phyloP scores from a whole-genome alignment of 805 yeast species.

The Nakazawaea laoshanensis region DNA sequence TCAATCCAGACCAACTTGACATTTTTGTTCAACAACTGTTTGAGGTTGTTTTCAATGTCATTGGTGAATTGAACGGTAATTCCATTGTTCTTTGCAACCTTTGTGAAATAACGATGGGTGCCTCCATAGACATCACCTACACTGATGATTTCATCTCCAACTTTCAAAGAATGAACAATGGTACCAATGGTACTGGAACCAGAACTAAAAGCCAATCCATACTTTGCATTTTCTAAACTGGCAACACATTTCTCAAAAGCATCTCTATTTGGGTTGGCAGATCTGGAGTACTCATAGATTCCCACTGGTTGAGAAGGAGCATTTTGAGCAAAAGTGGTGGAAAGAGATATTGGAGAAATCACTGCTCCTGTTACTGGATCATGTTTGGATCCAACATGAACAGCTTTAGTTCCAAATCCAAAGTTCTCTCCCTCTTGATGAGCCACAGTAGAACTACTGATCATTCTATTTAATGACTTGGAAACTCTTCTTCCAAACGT shows the following conservation, averaged over 20 bases:
- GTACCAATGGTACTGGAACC: constrained; percentile 83
- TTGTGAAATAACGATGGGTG: constrained; percentile 83
- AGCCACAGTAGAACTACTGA: neutral
- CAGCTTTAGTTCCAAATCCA: constrained; percentile 72
- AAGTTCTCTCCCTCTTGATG: constrained; percentile 2
- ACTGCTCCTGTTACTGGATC: constrained; percentile 80
- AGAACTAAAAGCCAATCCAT: constrained; percentile 73
- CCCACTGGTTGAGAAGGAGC: constrained; percentile 76
- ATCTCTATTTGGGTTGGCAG: constrained; percentile 81
- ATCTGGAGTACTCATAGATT: constrained; percentile 74
- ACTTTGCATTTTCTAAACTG: constrained; percentile 65
- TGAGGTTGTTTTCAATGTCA: constrained; percentile 53
- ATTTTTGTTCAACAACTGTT: constrained; percentile 43
- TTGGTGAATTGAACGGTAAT: constrained; percentile 61
- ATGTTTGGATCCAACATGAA: constrained; percentile 72
- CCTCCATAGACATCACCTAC: constrained; percentile 90
- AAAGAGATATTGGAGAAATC: constrained; percentile 72
- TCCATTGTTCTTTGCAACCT: constrained; percentile 77
- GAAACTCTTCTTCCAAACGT: too few species aligned
- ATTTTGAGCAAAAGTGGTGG: constrained; percentile 78
- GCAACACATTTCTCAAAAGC: constrained; percentile 76
- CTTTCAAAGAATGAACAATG: constrained; percentile 63
- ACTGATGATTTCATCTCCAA: constrained; percentile 66
- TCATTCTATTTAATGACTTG: too few species aligned
- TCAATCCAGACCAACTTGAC: constrained; percentile 83